Percentiles rank a stretch among this genome's conserved stretches.
phyloP scores from a whole-genome alignment of 805 yeast genomes.

The Limtongia smithiae region DNA sequence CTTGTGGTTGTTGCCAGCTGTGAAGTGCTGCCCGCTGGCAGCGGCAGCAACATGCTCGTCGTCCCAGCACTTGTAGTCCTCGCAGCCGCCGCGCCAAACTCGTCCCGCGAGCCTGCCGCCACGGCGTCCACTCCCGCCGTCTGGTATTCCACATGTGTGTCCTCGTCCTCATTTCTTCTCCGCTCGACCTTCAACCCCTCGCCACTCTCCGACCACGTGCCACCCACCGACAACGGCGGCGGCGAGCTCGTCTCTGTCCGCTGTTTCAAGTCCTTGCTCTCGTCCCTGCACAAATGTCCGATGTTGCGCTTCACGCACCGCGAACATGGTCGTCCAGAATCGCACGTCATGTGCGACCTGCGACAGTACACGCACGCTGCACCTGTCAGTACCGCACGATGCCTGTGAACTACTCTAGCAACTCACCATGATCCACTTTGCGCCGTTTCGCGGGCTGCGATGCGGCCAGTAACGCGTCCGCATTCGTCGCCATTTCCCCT shows the following conservation, averaged over 20 bases:
- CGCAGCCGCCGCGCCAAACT: too few relatives aligned
- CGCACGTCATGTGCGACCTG: constrained; percentile 92
- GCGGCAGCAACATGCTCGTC: too few relatives aligned
- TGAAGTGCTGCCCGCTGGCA: too few relatives aligned
- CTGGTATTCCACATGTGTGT: too few relatives aligned
- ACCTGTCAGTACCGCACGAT: not conserved
- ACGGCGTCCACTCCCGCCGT: too few relatives aligned
- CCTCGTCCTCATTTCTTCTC: too few relatives aligned
- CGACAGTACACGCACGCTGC: constrained; percentile 86
- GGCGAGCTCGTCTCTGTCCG: constrained; percentile 1
- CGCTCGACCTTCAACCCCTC: too few relatives aligned
- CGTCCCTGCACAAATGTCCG: constrained; percentile 82
- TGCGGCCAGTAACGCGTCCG: not conserved
- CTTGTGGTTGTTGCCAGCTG: too few relatives aligned
- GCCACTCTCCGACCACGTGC: too few relatives aligned
- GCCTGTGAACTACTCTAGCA: not conserved
- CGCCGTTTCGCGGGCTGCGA: constrained; percentile 11
- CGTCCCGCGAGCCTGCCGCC: too few relatives aligned
- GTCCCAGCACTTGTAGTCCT: too few relatives aligned
- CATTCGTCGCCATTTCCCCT: not conserved
- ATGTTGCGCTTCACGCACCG: constrained; percentile 84
- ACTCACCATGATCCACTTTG: constrained; percentile 25
- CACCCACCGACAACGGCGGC: constrained; percentile 9
- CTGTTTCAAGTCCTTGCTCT: constrained; percentile 30
- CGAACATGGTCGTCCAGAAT: constrained; percentile 69